Conservation (phyloP, 148 eudicot species). For the Heliamphora exappendiculata region DNA sequence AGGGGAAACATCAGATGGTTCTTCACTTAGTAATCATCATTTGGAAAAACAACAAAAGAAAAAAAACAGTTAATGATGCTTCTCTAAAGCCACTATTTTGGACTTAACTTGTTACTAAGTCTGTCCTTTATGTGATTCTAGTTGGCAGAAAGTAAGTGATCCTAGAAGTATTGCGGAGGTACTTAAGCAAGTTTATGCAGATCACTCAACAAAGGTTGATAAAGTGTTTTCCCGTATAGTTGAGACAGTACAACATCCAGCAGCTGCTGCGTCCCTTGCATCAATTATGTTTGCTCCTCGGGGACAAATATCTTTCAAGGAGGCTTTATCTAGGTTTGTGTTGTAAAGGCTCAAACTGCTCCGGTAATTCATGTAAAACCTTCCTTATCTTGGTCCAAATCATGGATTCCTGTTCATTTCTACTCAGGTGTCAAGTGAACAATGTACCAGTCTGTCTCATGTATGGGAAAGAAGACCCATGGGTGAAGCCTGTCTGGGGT, state of each 20-base stretch:
- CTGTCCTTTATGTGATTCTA: conserved; percentile 21
- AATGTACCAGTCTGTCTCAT: conserved; percentile 64
- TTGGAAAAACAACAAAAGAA: not conserved
- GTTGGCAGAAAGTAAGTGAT: conserved; percentile 94
- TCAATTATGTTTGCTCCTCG: conserved; percentile 91
- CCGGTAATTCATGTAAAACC: not conserved
- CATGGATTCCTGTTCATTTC: conserved; percentile 12
- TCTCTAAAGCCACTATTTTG: not conserved
- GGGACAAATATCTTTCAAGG: conserved; percentile 60
- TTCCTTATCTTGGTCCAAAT: conserved; percentile 1
- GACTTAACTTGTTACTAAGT: not conserved
- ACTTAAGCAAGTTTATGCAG: conserved; percentile 88
- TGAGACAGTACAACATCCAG: conserved; percentile 81
- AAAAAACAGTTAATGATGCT: not conserved
- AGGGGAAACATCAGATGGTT: not conserved
- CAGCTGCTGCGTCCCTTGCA: conserved; percentile 86
- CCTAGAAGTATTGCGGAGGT: conserved; percentile 74
- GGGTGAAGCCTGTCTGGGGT: conserved; percentile 94
- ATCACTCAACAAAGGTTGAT: conserved; percentile 82
- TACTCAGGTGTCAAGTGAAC: conserved; percentile 46
- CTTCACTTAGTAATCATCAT: not conserved
- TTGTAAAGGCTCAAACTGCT: not conserved
- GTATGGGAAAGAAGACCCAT: conserved; percentile 96
- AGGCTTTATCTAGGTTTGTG: conserved; percentile 61
- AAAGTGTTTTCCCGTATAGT: conserved; percentile 70